Evolutionary conservation across 768 basidiomycete species (phyloP).

Genomic region (Tricholoma bakamatsutake): DNA sequence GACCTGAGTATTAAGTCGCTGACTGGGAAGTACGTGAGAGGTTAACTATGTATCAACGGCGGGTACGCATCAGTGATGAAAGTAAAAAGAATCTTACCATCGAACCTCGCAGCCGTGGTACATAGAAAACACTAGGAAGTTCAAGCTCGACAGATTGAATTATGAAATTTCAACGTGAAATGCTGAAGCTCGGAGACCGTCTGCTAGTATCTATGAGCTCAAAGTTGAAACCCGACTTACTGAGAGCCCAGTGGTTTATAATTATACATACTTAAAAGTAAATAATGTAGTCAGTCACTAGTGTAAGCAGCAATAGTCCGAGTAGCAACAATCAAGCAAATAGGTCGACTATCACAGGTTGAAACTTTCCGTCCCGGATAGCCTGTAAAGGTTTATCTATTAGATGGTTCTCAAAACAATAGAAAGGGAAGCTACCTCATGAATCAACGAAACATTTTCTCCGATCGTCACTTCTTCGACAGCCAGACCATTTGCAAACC

Average conservation of each 20-base stretch:
- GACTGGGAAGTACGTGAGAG: no score
- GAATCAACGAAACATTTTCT: constrained; percentile 65
- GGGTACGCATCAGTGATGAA: no score
- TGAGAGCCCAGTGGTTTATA: neutral
- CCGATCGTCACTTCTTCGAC: constrained; percentile 67
- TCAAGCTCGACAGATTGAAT: no score
- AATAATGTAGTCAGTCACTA: neutral
- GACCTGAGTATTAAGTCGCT: no score
- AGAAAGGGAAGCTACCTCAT: constrained; percentile 49
- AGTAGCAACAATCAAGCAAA: constrained; percentile 23
- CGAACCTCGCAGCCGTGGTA: no score
- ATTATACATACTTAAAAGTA: no score
- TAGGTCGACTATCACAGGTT: constrained; percentile 35
- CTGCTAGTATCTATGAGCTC: no score
- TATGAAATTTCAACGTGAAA: no score
- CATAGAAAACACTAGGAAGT: no score
- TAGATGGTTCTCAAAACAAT: neutral
- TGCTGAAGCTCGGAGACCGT: no score
- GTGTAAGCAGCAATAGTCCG: neutral
- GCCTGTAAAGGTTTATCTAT: constrained; percentile 24
- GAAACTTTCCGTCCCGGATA: constrained; percentile 49
- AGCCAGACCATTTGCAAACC: constrained; percentile 57
- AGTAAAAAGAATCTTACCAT: no score
- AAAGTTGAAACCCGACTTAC: neutral
- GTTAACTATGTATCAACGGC: no score